A percentile compares a stretch with the other conserved stretches of the same genome.
These are phyloP conservation scores for Glycyrrhiza uralensis DNA, from an alignment of 306 rosid genomes.

Conservation along the genomic window DNA sequence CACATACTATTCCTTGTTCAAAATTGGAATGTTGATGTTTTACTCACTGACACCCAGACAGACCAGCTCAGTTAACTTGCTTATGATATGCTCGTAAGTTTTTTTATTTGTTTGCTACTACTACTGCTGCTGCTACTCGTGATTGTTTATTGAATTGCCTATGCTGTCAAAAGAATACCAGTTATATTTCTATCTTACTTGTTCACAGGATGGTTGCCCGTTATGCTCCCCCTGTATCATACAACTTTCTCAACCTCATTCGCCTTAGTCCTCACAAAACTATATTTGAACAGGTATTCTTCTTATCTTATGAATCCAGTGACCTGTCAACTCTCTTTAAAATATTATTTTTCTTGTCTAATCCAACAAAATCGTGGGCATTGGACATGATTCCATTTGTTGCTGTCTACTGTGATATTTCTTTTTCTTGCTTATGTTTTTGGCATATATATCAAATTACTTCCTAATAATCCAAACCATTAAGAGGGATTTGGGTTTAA, in stretches of 20 bases:
- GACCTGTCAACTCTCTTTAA: background rate
- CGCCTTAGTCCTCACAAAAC: slow-evolving; percentile 56
- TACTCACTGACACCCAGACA: slow-evolving; percentile 93
- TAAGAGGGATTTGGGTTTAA: background rate
- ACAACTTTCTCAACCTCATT: slow-evolving; percentile 91
- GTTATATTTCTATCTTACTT: slow-evolving; percentile 24
- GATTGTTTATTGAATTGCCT: slow-evolving; percentile 3
- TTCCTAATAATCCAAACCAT: background rate
- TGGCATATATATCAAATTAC: background rate
- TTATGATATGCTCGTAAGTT: slow-evolving; percentile 98
- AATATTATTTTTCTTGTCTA: slow-evolving; percentile 3
- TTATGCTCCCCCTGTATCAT: slow-evolving; percentile 95
- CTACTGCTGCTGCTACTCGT: background rate
- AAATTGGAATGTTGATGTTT: slow-evolving; percentile 85
- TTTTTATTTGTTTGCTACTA: slow-evolving; percentile 7
- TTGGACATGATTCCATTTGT: background rate
- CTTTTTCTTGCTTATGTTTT: background rate
- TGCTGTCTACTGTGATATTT: slow-evolving; percentile 11
- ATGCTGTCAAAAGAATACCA: slow-evolving; percentile 6
- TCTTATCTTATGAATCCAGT: background rate
- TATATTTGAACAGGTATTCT: slow-evolving; percentile 75
- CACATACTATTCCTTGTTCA: slow-evolving; percentile 94
- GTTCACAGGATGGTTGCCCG: slow-evolving; percentile 89
- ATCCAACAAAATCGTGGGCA: background rate
- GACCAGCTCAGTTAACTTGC: slow-evolving; percentile 97